These are phyloP conservation scores for Avena sativa DNA, from an alignment of 176 grass and related monocot genomes.

Conservation along the genomic window DNA sequence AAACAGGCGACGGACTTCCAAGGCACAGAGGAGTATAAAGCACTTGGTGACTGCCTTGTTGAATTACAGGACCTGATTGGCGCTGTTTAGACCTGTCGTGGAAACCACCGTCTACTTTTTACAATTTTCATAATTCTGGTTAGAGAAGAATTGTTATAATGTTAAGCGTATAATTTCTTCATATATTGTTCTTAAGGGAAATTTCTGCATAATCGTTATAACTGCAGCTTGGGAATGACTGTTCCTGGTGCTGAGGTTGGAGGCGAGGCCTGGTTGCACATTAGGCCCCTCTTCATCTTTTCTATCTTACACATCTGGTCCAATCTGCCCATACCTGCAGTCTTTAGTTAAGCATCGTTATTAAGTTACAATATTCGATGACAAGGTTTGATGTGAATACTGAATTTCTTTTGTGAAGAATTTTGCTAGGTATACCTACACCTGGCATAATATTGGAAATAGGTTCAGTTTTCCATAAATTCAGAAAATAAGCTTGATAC, in stretches of 20 bases:
- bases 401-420: background rate
- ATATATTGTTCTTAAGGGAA: background rate
- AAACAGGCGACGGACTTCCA: conserved; percentile 60
- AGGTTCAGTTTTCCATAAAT: background rate
- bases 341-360: background rate
- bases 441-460: background rate
- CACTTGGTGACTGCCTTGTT: background rate
- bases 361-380: background rate
- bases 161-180: background rate
- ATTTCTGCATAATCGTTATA: background rate
- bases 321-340: background rate
- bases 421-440: background rate
- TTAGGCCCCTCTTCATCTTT: background rate
- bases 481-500: background rate
- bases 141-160: background rate
- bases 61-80: background rate
- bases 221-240: background rate
- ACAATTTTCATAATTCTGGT: background rate
- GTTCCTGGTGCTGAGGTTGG: background rate
- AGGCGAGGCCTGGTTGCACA: background rate
- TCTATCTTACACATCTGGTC: background rate
- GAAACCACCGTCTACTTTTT: background rate
- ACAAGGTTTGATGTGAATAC: background rate
- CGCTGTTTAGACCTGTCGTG: background rate
- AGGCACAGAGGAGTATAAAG: background rate